Evolutionary conservation across 306 rosid species (phyloP).

Genomic region (Crotalaria pallida): DNA sequence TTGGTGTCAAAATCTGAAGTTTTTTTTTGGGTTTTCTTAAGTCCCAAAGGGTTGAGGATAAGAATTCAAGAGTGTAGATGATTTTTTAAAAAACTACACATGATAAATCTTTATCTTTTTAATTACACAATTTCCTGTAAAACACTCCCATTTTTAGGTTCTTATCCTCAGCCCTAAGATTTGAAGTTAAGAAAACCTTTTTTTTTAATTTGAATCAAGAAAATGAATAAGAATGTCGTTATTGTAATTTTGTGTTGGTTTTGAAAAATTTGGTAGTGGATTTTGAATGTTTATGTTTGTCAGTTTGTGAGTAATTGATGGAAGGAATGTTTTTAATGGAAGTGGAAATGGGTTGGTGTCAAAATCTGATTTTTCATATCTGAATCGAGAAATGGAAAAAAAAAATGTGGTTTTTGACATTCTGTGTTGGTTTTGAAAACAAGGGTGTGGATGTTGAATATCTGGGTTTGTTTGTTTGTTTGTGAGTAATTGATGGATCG

Average conservation of each 20-base stretch:
- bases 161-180: no score
- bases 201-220: slow-evolving; percentile 15
- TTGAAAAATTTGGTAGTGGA: not conserved
- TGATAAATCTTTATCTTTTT: no score
- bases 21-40: no score
- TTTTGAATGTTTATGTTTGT: not conserved
- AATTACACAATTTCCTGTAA: no score
- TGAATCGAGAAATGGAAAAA: not conserved
- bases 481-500: not conserved
- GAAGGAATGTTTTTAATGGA: not conserved
- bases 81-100: no score
- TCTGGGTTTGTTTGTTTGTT: not conserved
- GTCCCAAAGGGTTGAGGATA: no score
- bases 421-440: not conserved
- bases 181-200: no score
- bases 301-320: not conserved
- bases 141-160: no score
- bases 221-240: not conserved
- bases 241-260: not conserved
- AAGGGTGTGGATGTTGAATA: not conserved
- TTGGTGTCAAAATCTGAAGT: no score
- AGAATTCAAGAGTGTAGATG: no score
- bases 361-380: slow-evolving; percentile 19
- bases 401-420: not conserved
- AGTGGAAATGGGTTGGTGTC: slow-evolving; percentile 13